Evolutionary conservation across 441 rosid genomes (phyloP), one percentile per base, ranked within the genome.

Genomic region (Hura crepitans): DNA sequence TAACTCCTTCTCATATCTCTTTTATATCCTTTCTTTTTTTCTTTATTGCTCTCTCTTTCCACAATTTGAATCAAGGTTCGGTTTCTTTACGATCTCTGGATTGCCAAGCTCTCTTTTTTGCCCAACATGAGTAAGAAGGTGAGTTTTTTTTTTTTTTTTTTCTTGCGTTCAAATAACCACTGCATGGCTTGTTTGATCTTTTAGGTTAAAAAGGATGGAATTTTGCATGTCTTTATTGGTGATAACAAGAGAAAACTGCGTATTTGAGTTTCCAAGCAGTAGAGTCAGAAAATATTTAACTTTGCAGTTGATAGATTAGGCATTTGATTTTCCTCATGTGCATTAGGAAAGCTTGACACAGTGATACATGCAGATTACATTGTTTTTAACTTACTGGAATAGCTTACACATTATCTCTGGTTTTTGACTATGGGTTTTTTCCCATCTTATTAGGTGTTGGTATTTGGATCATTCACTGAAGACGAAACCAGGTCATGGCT

Each of bases 391-490:
- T 35, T 18, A 18, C 25, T 18, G 22, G 23, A n/a, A 0, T 15
- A 58, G 62, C 25, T 30, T 30, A 28, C 22, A 66, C 57, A 13
- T 35, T 18, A 54, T 68, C 43, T 35, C 33, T 67, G 58, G 28
- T 61, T 50, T 45, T 28, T 60, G 31, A 62, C 53, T 43, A 30
- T 27, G 62, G 11, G 43, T 62, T 72, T 63, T 61, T 71, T 4
- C 74, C 27, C 72, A 17, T 69, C 69, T 18, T 62, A 56, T 70
- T 82, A 91, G 93, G 68, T 88, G 28, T 35, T 92, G 39, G 61
- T 92, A 71, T 95, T 95, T 80, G 99, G 99, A 33, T 95, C 99
- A 33, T 95, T 95, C 75, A 87, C 96, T 37, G 97, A 92, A 81
- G 90, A 95, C 43, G 99, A 92, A 76, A 89, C 94, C 56, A 86